Percentiles rank a stretch among this genome's conserved stretches.
Conservation (phyloP, 225 moss, liverwort and hornwort genomes). For the Rhytidiadelphus loreus region DNA sequence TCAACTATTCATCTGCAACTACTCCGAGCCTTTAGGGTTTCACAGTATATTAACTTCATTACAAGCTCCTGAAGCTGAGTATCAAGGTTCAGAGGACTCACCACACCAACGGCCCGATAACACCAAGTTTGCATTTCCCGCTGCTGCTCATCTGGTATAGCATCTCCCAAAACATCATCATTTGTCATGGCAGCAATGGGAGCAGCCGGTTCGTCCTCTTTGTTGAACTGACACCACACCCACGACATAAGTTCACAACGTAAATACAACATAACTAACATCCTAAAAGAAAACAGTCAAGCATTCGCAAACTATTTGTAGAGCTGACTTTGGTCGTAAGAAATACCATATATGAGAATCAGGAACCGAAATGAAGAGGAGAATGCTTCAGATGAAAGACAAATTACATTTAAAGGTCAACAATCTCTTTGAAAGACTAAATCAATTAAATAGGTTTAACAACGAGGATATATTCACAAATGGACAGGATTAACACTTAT, state of each 20-base stretch:
- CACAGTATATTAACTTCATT: not conserved
- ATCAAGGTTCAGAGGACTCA: constrained; percentile 24
- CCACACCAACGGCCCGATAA: constrained; percentile 56
- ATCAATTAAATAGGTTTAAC: not conserved
- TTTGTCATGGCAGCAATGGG: constrained; percentile 63
- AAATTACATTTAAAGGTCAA: not conserved
- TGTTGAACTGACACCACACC: constrained; percentile 25
- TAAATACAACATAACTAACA: not conserved
- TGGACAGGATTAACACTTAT: not conserved
- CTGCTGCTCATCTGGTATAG: constrained; percentile 89
- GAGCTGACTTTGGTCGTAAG: not conserved
- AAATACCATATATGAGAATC: not conserved
- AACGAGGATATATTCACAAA: not conserved
- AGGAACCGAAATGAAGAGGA: not conserved
- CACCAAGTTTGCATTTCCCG: constrained; percentile 85
- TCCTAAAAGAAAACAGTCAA: not conserved
- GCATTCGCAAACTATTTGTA: not conserved
- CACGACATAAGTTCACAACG: not conserved
- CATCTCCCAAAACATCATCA: constrained; percentile 93
- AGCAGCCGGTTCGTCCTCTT: constrained; percentile 54
- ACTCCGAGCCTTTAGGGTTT: not conserved
- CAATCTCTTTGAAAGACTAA: not conserved
- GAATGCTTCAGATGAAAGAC: not conserved
- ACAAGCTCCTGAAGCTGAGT: not conserved
- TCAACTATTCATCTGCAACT: not conserved